Conservation (phyloP, 345 rosid species). For the Corchorus capsularis region DNA sequence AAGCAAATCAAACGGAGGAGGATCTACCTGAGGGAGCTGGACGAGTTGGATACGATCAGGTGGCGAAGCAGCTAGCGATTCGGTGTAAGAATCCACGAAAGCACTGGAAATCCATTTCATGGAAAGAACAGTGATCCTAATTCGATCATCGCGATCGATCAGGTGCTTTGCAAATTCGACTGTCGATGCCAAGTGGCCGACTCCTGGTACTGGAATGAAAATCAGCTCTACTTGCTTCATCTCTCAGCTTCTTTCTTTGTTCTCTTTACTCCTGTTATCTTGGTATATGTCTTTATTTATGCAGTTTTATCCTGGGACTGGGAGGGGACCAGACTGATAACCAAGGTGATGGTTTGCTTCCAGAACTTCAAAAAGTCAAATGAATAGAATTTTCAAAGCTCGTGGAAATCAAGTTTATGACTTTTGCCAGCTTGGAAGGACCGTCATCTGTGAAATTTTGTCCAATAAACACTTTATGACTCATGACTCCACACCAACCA, state of each 20-base stretch:
- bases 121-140: constrained; percentile 32
- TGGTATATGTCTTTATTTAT: not conserved
- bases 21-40: constrained; percentile 8
- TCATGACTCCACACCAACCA: too few relatives aligned
- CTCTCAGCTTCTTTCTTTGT: not conserved
- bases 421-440: too few relatives aligned
- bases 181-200: constrained; percentile 23
- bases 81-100: not conserved
- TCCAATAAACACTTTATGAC: too few relatives aligned
- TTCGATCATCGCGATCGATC: constrained; percentile 22
- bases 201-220: constrained; percentile 8
- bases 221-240: constrained; percentile 11
- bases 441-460: too few relatives aligned
- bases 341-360: too few relatives aligned
- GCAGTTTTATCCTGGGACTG: too few relatives aligned
- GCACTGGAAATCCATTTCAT: constrained; percentile 8
- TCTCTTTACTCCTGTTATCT: not conserved
- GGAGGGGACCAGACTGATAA: too few relatives aligned
- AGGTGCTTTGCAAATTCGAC: constrained; percentile 28
- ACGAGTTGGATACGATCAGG: constrained; percentile 22
- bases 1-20: not conserved
- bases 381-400: too few relatives aligned
- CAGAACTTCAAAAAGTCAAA: too few relatives aligned
- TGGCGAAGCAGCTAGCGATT: constrained; percentile 16
- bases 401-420: too few relatives aligned